These are phyloP conservation scores for Aquanectria penicillioides DNA, from an alignment of 2,329 filamentous ascomycete species.

Conservation along the genomic window DNA sequence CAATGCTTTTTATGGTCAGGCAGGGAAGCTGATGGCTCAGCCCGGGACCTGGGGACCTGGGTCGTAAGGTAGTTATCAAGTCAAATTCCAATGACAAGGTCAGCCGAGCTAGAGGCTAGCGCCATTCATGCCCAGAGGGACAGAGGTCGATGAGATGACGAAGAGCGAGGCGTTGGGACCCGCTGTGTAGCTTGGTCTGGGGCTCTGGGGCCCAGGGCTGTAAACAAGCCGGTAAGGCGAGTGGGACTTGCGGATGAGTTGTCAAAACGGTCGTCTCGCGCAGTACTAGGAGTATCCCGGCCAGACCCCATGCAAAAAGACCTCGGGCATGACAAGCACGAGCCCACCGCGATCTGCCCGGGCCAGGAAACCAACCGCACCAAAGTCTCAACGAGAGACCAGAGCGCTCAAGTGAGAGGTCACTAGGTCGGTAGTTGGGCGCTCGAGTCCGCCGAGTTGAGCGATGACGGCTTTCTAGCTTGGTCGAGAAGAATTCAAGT, in stretches of 20 bases:
- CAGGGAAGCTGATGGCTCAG: slow-evolving; percentile 44
- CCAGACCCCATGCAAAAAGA: slow-evolving; percentile 47
- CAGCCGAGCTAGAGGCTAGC: slow-evolving; percentile 41
- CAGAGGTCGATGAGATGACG: slow-evolving; percentile 41
- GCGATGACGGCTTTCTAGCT: slow-evolving; percentile 37
- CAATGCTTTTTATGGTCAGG: slow-evolving; percentile 40
- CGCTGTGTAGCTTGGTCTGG: slow-evolving; percentile 40
- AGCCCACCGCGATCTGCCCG: slow-evolving; percentile 52
- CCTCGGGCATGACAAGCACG: slow-evolving; percentile 53
- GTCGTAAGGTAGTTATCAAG: slow-evolving; percentile 44
- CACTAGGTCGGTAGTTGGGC: slow-evolving; percentile 35
- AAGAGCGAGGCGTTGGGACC: slow-evolving; percentile 42
- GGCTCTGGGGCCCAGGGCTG: slow-evolving; percentile 38
- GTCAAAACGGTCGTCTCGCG: slow-evolving; percentile 49
- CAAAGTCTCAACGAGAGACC: slow-evolving; percentile 50
- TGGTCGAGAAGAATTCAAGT: slow-evolving; percentile 34
- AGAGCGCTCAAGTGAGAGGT: slow-evolving; percentile 30
- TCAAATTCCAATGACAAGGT: slow-evolving; percentile 41
- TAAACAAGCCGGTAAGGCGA: slow-evolving; percentile 30
- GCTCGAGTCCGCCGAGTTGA: slow-evolving; percentile 39
- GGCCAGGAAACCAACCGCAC: slow-evolving; percentile 51
- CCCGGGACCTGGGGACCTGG: slow-evolving; percentile 35
- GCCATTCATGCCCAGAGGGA: slow-evolving; percentile 43
- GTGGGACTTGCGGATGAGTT: slow-evolving; percentile 48
- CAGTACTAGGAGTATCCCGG: slow-evolving; percentile 55